Conservation (phyloP, 306 rosid species). For the Datisca glomerata region DNA sequence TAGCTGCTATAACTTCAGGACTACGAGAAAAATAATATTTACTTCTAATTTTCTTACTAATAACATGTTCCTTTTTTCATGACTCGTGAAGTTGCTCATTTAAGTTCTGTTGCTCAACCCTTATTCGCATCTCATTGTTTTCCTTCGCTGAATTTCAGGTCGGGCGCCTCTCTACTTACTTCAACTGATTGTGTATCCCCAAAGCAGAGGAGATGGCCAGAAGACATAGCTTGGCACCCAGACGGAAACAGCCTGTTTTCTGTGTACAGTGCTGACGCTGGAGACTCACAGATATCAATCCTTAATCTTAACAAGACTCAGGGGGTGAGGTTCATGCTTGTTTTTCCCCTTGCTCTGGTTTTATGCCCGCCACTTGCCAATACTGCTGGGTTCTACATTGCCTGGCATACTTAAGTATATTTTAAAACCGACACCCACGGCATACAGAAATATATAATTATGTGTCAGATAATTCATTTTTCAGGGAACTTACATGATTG, state of each 20-base stretch:
- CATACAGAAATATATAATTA: no score
- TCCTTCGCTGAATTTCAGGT: conserved; percentile 31
- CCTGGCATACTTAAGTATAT: no score
- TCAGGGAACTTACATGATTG: conserved; percentile 1
- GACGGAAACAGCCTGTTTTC: conserved; percentile 65
- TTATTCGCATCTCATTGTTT: background rate
- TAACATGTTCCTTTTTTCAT: background rate
- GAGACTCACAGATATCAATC: conserved; percentile 76
- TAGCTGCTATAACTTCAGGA: background rate
- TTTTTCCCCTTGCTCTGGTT: background rate
- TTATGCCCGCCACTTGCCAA: background rate
- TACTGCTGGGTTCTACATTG: no score
- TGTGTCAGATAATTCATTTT: conserved; percentile 2
- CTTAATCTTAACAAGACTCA: conserved; percentile 44
- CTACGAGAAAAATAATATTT: no score
- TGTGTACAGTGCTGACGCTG: conserved; percentile 74
- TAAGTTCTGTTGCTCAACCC: background rate
- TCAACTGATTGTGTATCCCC: conserved; percentile 50
- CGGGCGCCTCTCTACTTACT: conserved; percentile 70
- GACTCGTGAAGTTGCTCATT: conserved; percentile 2
- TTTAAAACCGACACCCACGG: no score
- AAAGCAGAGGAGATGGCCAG: conserved; percentile 89
- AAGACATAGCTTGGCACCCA: conserved; percentile 90
- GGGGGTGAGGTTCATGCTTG: conserved; percentile 40
- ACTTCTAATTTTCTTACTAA: no score